A percentile compares a stretch with the other conserved stretches of the same genome.
phyloP scores from a whole-genome alignment of 2,329 filamentous ascomycete genomes.

The Fusarium dlaminii region DNA sequence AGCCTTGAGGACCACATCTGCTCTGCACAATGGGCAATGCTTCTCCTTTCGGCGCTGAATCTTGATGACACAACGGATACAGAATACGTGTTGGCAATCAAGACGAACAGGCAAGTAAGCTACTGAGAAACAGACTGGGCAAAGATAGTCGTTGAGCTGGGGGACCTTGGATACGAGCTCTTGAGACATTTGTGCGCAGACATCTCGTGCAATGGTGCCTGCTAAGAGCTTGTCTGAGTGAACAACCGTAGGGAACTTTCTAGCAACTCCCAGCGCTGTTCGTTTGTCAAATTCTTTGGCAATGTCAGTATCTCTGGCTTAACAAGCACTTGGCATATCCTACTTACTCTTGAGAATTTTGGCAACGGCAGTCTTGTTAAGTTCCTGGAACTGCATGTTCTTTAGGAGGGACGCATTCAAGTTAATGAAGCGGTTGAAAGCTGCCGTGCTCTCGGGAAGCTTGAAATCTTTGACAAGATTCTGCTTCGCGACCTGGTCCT shows the following conservation, averaged over 20 bases:
- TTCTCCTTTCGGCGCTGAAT: conserved; percentile 76
- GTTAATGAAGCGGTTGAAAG: conserved; percentile 74
- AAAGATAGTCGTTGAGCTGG: conserved; percentile 84
- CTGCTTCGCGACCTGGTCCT: conserved; percentile 69
- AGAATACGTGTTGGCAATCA: conserved; percentile 80
- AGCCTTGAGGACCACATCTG: conserved; percentile 75
- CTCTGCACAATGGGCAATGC: conserved; percentile 80
- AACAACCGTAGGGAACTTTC: conserved; percentile 68
- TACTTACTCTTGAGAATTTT: conserved; percentile 86
- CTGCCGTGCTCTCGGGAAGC: conserved; percentile 69
- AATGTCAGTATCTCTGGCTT: conserved; percentile 13
- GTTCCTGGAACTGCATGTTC: conserved; percentile 83
- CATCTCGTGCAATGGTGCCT: conserved; percentile 75
- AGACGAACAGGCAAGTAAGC: conserved; percentile 85
- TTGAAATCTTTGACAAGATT: conserved; percentile 71
- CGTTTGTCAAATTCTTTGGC: conserved; percentile 84
- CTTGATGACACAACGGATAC: conserved; percentile 83
- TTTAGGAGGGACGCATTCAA: conserved; percentile 82
- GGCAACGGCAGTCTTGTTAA: conserved; percentile 78
- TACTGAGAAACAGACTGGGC: conserved; percentile 81
- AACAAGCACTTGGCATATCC: neutral
- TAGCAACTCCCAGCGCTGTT: conserved; percentile 76
- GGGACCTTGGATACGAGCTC: conserved; percentile 79
- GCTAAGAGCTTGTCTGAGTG: conserved; percentile 69
- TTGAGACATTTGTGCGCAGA: conserved; percentile 78